These are phyloP conservation scores for Xylaria castorea DNA, from an alignment of 495 filamentous ascomycete species.

Conservation along the genomic window DNA sequence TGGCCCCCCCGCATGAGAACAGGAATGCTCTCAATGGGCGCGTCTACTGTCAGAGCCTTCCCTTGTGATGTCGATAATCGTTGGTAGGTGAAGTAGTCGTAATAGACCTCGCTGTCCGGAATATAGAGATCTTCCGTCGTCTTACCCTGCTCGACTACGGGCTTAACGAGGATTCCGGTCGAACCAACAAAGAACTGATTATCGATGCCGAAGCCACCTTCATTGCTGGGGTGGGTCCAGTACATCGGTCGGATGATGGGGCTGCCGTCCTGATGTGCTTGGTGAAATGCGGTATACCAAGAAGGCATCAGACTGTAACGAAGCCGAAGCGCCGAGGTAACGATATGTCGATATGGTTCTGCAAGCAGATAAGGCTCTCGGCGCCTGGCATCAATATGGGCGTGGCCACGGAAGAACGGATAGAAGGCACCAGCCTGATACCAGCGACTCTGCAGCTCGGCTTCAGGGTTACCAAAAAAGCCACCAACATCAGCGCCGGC, in stretches of 20 bases:
- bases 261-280: constrained; percentile 79
- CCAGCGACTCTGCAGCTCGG: constrained; percentile 91
- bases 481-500: constrained; percentile 95
- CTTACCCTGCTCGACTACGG: constrained; percentile 77
- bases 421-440: constrained; percentile 98
- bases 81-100: constrained; percentile 89
- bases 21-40: constrained; percentile 84
- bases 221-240: constrained; percentile 87
- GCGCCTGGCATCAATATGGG: constrained; percentile 93
- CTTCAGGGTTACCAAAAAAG: constrained; percentile 95
- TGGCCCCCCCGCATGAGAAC: constrained; percentile 91
- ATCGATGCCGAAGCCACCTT: constrained; percentile 83
- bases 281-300: constrained; percentile 97
- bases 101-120: constrained; percentile 86
- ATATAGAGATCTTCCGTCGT: constrained; percentile 81
- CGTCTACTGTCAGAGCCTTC: constrained; percentile 68
- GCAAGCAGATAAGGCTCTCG: constrained; percentile 91
- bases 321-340: constrained; percentile 84
- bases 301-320: constrained; percentile 88
- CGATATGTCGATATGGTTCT: constrained; percentile 84
- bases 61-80: constrained; percentile 70
- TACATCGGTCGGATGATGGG: constrained; percentile 92
- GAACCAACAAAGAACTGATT: constrained; percentile 91
- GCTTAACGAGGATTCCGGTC: constrained; percentile 87
- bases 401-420: constrained; percentile 98